Percentiles rank a stretch among this genome's conserved stretches.
These are phyloP conservation scores for Ustilago crameri DNA, from an alignment of 1,284 basidiomycete genomes.

Conservation along the genomic window DNA sequence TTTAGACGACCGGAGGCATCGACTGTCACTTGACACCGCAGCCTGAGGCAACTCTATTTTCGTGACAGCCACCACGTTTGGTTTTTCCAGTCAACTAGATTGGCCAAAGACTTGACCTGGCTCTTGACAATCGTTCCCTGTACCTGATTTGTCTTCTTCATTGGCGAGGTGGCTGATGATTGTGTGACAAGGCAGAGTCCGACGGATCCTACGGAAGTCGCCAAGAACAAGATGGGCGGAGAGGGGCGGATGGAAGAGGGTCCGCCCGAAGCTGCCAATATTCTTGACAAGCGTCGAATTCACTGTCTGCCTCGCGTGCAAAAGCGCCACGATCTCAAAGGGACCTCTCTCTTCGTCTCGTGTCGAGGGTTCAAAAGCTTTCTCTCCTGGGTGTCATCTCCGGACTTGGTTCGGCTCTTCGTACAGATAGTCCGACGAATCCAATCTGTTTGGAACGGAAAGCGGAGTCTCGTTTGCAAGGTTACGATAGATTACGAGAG, in stretches of 20 bases:
- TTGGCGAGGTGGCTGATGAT: too few relatives aligned
- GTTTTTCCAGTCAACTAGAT: too few relatives aligned
- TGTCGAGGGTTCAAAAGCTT: too few relatives aligned
- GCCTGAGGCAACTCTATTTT: constrained; percentile 7
- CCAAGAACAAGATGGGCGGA: constrained; percentile 17
- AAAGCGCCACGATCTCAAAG: too few relatives aligned
- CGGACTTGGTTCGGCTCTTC: neutral
- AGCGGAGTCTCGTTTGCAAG: too few relatives aligned
- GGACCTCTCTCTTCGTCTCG: too few relatives aligned
- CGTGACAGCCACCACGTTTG: neutral
- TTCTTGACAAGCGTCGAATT: constrained; percentile 15
- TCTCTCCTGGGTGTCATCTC: too few relatives aligned
- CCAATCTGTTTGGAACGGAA: neutral
- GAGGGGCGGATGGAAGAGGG: constrained; percentile 24
- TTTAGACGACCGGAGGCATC: constrained; percentile 1
- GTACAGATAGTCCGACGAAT: neutral
- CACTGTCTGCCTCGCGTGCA: too few relatives aligned
- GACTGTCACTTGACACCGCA: constrained; percentile 19
- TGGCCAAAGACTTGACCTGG: too few relatives aligned
- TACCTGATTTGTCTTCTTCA: too few relatives aligned
- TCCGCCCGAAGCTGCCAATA: constrained; percentile 22
- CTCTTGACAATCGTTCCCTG: too few relatives aligned
- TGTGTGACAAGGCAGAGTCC: neutral
- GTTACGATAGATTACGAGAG: too few relatives aligned
- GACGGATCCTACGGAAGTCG: constrained; percentile 19